Percentiles rank a stretch among this genome's conserved stretches.
Conservation (phyloP, 257 asterid species). For the Solanum verrucosum region DNA sequence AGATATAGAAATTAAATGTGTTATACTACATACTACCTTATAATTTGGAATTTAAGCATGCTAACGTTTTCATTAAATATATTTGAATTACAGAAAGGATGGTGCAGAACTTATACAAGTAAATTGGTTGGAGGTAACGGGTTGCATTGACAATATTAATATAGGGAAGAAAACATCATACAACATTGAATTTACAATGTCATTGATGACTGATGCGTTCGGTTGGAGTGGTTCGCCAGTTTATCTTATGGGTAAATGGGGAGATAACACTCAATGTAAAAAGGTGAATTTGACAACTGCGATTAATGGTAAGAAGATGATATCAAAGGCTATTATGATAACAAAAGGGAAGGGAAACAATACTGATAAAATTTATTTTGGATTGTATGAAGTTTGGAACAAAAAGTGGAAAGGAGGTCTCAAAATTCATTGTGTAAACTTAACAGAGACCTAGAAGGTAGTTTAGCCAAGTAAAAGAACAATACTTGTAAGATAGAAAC, state of each 20-base stretch:
- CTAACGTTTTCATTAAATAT: neutral
- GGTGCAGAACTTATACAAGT: slow-evolving; percentile 4
- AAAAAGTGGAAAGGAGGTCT: too few relatives aligned
- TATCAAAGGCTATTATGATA: too few relatives aligned
- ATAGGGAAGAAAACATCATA: neutral
- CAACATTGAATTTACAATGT: slow-evolving; percentile 11
- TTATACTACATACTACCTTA: neutral
- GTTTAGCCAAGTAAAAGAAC: too few relatives aligned
- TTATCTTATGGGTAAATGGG: slow-evolving; percentile 18
- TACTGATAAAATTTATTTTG: too few relatives aligned
- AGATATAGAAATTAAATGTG: neutral
- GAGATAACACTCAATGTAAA: too few relatives aligned
- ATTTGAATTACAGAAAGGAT: neutral
- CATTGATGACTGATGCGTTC: slow-evolving; percentile 25
- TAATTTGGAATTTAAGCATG: neutral
- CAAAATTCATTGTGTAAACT: too few relatives aligned
- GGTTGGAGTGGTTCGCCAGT: slow-evolving; percentile 8
- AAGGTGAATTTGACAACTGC: too few relatives aligned
- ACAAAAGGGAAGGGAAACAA: too few relatives aligned
- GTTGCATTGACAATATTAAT: neutral
- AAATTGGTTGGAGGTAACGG: slow-evolving; percentile 25
- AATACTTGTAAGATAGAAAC: too few relatives aligned
- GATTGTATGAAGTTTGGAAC: too few relatives aligned
- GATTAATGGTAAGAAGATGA: too few relatives aligned
- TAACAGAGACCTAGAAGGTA: too few relatives aligned